phyloP scores from a whole-genome alignment of 2,329 filamentous ascomycete genomes.

The Xylaria sp. region DNA sequence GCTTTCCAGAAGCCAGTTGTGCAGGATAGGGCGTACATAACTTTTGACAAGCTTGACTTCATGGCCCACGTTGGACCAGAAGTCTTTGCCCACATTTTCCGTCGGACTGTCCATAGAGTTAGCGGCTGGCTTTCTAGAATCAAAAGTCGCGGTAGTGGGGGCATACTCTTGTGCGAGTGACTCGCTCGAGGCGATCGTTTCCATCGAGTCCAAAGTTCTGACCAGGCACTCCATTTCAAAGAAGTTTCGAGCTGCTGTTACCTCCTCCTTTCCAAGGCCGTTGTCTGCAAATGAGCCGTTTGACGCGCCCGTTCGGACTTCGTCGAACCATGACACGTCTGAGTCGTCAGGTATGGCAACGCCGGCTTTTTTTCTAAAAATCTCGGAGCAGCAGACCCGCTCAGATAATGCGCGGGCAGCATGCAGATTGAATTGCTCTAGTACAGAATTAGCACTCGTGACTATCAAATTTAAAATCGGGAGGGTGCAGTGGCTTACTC shows the following conservation, averaged over 20 bases:
- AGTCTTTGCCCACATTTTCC: conserved; percentile 44
- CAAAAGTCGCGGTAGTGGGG: background rate
- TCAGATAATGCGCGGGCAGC: conserved; percentile 58
- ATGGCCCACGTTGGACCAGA: conserved; percentile 57
- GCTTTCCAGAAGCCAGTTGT: conserved; percentile 62
- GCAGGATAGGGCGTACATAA: conserved; percentile 63
- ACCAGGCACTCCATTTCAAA: conserved; percentile 71
- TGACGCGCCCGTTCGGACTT: conserved; percentile 28
- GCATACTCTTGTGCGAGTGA: conserved; percentile 57
- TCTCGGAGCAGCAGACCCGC: conserved; percentile 52
- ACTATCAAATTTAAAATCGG: background rate
- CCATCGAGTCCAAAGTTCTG: conserved; percentile 66
- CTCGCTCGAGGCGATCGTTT: conserved; percentile 63
- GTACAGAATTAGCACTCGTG: conserved; percentile 8
- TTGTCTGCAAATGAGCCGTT: conserved; percentile 37
- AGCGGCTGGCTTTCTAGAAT: conserved; percentile 22
- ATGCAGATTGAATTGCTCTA: conserved; percentile 54
- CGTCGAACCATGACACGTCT: conserved; percentile 38
- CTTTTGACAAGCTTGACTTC: conserved; percentile 58
- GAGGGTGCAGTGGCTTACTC: conserved; percentile 65
- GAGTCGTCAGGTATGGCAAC: conserved; percentile 38
- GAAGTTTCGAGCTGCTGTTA: conserved; percentile 61
- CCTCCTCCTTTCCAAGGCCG: conserved; percentile 43
- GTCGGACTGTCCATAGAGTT: conserved; percentile 37
- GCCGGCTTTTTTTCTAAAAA: conserved; percentile 45